Conservation (phyloP, 192 early-diverging fungal species). For the Coemansia sp. region DNA sequence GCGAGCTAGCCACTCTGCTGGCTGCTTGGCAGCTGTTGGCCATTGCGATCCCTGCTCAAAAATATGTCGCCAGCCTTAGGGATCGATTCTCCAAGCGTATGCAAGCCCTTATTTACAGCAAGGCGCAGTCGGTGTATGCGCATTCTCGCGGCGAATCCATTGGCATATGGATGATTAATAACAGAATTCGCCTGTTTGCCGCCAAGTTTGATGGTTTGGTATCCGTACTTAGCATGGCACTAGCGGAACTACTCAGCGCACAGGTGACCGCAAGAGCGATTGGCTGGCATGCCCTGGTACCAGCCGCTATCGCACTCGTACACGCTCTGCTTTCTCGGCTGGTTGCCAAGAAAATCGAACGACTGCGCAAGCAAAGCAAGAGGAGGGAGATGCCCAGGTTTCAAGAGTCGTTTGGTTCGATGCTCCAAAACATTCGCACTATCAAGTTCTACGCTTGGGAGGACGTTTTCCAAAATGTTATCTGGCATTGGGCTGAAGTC, state of each 20-base stretch:
- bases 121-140: constrained; percentile 1
- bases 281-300: constrained; percentile 33
- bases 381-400: background rate
- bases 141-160: background rate
- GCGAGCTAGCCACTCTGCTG: background rate
- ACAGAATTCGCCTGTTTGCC: background rate
- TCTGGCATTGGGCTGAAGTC: background rate
- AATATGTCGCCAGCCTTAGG: background rate
- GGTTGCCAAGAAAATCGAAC: background rate
- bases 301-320: constrained; percentile 6
- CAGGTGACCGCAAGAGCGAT: constrained; percentile 25
- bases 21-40: constrained; percentile 14
- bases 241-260: constrained; percentile 11
- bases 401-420: background rate
- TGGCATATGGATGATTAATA: background rate
- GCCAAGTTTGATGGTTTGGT: background rate
- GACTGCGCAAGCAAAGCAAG: background rate
- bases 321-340: constrained; percentile 2
- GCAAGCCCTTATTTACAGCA: background rate
- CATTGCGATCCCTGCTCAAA: background rate
- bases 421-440: constrained; percentile 56
- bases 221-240: background rate
- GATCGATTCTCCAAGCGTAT: no score
- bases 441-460: constrained; percentile 71
- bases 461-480: constrained; percentile 18